Conservation (phyloP, 163 green algal species). For the Coccomyxa subellipsoidea region DNA sequence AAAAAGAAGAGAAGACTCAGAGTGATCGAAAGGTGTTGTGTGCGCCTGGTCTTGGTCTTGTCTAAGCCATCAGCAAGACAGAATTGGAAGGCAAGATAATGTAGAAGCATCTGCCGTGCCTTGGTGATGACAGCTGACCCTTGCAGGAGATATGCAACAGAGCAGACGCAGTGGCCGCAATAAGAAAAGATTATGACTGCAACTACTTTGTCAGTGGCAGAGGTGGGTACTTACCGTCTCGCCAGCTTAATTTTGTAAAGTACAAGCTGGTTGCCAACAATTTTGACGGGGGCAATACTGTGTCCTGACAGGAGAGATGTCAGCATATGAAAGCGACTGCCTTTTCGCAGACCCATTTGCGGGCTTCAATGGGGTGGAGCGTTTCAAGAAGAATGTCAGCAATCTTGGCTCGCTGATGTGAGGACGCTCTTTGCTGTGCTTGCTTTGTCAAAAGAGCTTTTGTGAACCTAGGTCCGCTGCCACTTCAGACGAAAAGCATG, state of each 20-base stretch:
- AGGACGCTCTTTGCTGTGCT: constrained; percentile 9
- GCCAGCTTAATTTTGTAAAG: too few relatives aligned
- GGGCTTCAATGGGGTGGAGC: constrained; percentile 55
- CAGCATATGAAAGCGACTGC: constrained; percentile 43
- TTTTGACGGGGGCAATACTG: background rate
- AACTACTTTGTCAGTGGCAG: constrained; percentile 51
- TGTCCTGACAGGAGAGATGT: constrained; percentile 41
- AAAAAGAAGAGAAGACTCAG: background rate
- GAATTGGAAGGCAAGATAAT: too few relatives aligned
- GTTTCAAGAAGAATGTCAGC: constrained; percentile 79
- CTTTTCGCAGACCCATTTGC: constrained; percentile 75
- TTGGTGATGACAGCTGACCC: background rate
- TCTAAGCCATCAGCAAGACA: too few relatives aligned
- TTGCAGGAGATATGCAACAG: constrained; percentile 11
- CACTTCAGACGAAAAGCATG: background rate
- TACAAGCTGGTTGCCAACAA: background rate
- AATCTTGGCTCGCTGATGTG: constrained; percentile 72
- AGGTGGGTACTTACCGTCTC: constrained; percentile 12
- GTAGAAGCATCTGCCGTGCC: too few relatives aligned
- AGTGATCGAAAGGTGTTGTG: too few relatives aligned
- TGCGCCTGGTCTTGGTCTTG: too few relatives aligned
- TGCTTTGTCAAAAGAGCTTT: background rate
- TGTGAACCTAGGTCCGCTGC: background rate
- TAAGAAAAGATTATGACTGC: constrained; percentile 52
- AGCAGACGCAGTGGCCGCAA: constrained; percentile 31